phyloP scores from a whole-genome alignment of 2,329 filamentous ascomycete genomes.

The Acrocalymma vagum region DNA sequence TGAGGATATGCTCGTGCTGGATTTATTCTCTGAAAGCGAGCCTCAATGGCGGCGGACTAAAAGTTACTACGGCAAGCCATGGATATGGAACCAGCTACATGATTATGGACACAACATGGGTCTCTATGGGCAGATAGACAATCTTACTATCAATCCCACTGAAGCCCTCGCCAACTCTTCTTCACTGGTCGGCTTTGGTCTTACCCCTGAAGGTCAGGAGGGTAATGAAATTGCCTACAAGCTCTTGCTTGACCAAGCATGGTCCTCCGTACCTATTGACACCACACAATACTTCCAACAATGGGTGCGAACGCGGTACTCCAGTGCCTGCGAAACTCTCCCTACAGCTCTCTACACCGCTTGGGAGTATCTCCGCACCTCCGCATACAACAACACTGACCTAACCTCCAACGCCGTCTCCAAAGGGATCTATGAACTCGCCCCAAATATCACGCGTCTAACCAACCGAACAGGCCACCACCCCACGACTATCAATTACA shows the following conservation, averaged over 20 bases:
- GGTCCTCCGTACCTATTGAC: conserved; percentile 55
- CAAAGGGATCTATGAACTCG: conserved; percentile 58
- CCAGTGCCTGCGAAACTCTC: conserved; percentile 13
- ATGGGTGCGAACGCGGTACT: conserved; percentile 58
- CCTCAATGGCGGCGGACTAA: conserved; percentile 62
- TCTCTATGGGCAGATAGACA: conserved; percentile 60
- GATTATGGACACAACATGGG: conserved; percentile 61
- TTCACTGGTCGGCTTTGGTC: conserved; percentile 58
- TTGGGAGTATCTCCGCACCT: conserved; percentile 57
- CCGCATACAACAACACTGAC: conserved; percentile 61
- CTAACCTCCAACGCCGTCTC: conserved; percentile 51
- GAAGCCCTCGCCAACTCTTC: conserved; percentile 52
- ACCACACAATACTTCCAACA: conserved; percentile 55
- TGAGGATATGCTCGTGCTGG: conserved; percentile 60
- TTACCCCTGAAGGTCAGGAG: conserved; percentile 61
- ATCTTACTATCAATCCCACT: conserved; percentile 58
- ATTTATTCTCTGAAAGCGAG: conserved; percentile 59
- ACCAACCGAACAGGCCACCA: conserved; percentile 52
- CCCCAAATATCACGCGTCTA: conserved; percentile 53
- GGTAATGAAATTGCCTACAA: conserved; percentile 64
- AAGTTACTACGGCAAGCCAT: conserved; percentile 61
- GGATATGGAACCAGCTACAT: conserved; percentile 64
- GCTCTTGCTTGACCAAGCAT: conserved; percentile 61
- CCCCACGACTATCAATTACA: conserved; percentile 53
- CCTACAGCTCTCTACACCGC: conserved; percentile 49